Percentiles rank a stretch among this genome's conserved stretches.
Evolutionary conservation across 768 basidiomycete species (phyloP).

Genomic region (Rubroboletus pulcherrimus): DNA sequence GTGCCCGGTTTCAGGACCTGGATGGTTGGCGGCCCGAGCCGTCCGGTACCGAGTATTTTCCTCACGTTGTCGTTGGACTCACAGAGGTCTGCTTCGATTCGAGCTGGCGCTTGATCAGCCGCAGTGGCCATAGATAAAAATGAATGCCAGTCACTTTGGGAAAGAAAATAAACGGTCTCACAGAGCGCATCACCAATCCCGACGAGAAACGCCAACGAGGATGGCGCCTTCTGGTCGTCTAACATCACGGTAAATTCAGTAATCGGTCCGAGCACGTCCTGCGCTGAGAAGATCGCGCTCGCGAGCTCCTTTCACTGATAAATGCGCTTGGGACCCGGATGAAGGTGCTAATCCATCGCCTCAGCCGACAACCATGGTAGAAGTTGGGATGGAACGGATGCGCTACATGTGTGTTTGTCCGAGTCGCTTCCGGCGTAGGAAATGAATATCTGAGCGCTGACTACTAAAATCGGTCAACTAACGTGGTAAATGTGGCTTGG

Average conservation of each 20-base stretch:
- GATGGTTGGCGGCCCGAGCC: slow-evolving; percentile 11
- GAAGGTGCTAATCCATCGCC: slow-evolving; percentile 4
- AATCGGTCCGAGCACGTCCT: slow-evolving; percentile 11
- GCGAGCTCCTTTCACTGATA: slow-evolving; percentile 10
- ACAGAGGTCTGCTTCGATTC: slow-evolving; percentile 5
- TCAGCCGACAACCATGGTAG: not conserved
- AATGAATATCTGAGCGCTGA: too few species aligned
- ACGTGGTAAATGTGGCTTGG: too few species aligned
- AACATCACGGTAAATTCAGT: slow-evolving; percentile 18
- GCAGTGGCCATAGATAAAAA: not conserved
- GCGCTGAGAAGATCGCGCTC: slow-evolving; percentile 9
- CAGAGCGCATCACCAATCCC: slow-evolving; percentile 10
- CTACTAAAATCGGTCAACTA: too few species aligned
- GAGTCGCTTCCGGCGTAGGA: too few species aligned
- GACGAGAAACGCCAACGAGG: slow-evolving; percentile 7
- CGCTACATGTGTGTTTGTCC: too few species aligned
- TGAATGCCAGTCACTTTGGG: not conserved
- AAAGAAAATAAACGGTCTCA: not conserved
- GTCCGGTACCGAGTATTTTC: not conserved
- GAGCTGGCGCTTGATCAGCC: not conserved
- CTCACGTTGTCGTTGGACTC: slow-evolving; percentile 1
- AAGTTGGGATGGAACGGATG: not conserved
- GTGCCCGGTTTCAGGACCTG: slow-evolving; percentile 16
- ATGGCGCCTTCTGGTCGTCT: slow-evolving; percentile 8
- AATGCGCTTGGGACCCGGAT: not conserved